Evolutionary conservation across 2,329 filamentous ascomycete genomes (phyloP), one percentile per base, ranked within the genome.

Genomic region (Pyrenochaeta sp.): DNA sequence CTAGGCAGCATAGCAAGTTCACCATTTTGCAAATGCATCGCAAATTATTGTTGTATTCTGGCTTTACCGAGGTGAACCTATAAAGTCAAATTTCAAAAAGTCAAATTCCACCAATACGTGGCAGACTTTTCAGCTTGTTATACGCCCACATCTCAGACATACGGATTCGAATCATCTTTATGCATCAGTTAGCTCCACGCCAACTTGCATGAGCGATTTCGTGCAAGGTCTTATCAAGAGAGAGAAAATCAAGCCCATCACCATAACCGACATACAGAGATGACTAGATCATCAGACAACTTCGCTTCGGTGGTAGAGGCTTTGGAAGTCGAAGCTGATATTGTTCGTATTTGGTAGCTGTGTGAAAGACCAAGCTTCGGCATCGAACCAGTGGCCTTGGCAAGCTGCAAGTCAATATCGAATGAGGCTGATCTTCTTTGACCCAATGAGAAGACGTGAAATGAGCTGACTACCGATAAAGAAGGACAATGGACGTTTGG

Each of bases 381-480:
- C 10, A 39, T 50, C 24, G 9, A 32, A 12, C 47, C 43, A 42
- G 46, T 39, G 27, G 55, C 32, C 53, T 56, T 56, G 49, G 53
- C 57, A 40, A 46, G 37, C 57, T 59, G 57, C 57, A 59, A 53
- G 49, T 32, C 48, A 50, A 42, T 47, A 58, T 58, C 50, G 56
- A 22, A 47, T 39, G 46, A 34, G 45, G 25, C 34, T 32, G 19
- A 34, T n/a, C 32, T 30, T 13, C 19, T 50, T n/a, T 25, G 32
- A 34, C 34, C 13, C 46, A 34, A 24, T 24, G 45, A 39, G n/a
- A 37, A 39, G 27, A 25, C 25, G 12, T 36, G 19, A 22, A 19
- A 19, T 28, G 36, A 37, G 10, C n/a, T 19, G 28, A 53, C 15
- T 37, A 37, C 28, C 6, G n/a, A 42, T 19, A 8, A 22, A 5